phyloP scores from a whole-genome alignment of 805 yeast species.

The Pichia eremophila region DNA sequence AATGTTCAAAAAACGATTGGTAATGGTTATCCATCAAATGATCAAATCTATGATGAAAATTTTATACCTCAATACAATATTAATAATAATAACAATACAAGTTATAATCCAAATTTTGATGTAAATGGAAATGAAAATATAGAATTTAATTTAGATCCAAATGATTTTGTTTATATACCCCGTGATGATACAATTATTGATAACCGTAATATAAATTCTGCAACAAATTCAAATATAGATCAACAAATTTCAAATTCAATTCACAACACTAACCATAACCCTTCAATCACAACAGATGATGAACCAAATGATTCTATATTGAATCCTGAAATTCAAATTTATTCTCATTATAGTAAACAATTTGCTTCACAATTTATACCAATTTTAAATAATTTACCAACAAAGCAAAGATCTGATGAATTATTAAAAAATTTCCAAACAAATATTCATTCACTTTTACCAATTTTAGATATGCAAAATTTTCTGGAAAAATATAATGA shows the following conservation, averaged over 20 bases:
- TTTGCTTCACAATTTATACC: conserved; percentile 22
- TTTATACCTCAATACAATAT: not conserved
- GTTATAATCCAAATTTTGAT: not conserved
- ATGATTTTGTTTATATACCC: not conserved
- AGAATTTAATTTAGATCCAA: not conserved
- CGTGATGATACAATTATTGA: not conserved
- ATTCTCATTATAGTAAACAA: conserved; percentile 2
- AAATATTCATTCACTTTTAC: conserved; percentile 48
- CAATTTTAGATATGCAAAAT: conserved; percentile 39
- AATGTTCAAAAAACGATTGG: not conserved
- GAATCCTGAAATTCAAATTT: conserved; percentile 1
- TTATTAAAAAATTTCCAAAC: conserved; percentile 37
- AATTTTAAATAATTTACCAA: conserved; percentile 30
- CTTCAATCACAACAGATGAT: not conserved
- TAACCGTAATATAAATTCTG: too few species aligned
- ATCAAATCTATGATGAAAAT: not conserved
- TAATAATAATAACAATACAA: not conserved
- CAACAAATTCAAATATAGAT: too few species aligned
- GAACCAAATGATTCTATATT: not conserved
- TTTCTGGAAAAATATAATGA: conserved; percentile 32
- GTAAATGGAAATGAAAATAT: not conserved
- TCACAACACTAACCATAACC: not conserved
- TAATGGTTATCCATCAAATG: not conserved
- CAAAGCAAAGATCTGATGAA: conserved; percentile 40
- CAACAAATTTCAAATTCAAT: too few species aligned